phyloP scores from a whole-genome alignment of 306 rosid species.

The Amphicarpaea edgeworthii region DNA sequence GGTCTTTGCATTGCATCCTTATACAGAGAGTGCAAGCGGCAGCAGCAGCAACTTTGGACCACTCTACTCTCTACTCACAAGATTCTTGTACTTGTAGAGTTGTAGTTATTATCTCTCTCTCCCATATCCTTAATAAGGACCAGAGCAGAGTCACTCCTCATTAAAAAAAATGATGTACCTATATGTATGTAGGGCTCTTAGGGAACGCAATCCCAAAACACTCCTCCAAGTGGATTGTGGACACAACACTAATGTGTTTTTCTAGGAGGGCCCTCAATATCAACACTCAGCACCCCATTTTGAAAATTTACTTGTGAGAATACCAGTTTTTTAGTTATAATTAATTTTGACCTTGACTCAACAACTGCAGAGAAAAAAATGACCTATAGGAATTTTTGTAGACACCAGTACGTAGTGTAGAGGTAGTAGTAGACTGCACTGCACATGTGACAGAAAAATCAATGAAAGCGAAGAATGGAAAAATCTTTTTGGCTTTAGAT shows the following conservation, averaged over 20 bases:
- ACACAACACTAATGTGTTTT: slow-evolving; percentile 13
- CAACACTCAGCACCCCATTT: slow-evolving; percentile 35
- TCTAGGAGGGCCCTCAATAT: slow-evolving; percentile 23
- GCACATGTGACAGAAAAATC: slow-evolving; percentile 45
- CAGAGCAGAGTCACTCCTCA: slow-evolving; percentile 27
- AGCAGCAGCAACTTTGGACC: slow-evolving; percentile 55
- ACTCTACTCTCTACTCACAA: slow-evolving; percentile 54
- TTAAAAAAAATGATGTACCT: slow-evolving; percentile 42
- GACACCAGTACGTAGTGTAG: background rate
- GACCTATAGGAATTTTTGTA: slow-evolving; percentile 2
- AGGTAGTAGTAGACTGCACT: slow-evolving; percentile 33
- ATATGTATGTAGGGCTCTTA: slow-evolving; percentile 21
- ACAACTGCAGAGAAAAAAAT: slow-evolving; percentile 38
- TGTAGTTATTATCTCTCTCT: slow-evolving; percentile 19
- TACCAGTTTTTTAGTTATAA: background rate
- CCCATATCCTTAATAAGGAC: slow-evolving; percentile 45
- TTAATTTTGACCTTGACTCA: background rate
- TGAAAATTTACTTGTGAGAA: slow-evolving; percentile 32
- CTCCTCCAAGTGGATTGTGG: slow-evolving; percentile 6
- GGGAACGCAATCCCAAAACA: slow-evolving; percentile 50
- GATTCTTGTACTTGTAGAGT: slow-evolving; percentile 33
- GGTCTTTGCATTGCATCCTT: slow-evolving; percentile 45
- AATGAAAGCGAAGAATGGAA: slow-evolving; percentile 33
- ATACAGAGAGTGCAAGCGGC: slow-evolving; percentile 39
- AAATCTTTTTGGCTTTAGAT: slow-evolving; percentile 42